A percentile compares a stretch with the other conserved stretches of the same genome.
These are phyloP conservation scores for Acer campestre DNA, from an alignment of 345 rosid species.

Conservation along the genomic window DNA sequence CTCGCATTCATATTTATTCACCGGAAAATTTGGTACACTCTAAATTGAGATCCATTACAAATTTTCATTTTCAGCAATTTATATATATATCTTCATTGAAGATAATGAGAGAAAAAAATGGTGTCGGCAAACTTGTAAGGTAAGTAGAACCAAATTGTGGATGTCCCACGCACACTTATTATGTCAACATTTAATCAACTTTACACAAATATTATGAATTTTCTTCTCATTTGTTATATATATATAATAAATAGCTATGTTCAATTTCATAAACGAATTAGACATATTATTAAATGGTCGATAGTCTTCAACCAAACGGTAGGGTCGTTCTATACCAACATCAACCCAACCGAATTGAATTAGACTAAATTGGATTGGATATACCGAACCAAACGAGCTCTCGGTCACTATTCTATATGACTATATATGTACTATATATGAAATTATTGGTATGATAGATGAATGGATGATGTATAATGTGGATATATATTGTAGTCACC, in stretches of 20 bases:
- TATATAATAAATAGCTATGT: no score
- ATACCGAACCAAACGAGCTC: background rate
- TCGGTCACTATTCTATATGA: no score
- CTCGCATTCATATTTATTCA: constrained; percentile 7
- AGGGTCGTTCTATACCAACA: background rate
- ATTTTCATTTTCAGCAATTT: background rate
- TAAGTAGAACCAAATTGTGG: constrained; percentile 11
- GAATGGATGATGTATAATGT: background rate
- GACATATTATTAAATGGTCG: background rate
- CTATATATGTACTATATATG: background rate
- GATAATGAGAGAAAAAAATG: constrained; percentile 9
- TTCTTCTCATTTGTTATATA: background rate
- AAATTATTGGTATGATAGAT: constrained; percentile 10
- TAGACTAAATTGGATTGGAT: background rate
- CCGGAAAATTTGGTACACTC: constrained; percentile 10
- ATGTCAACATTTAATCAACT: constrained; percentile 1
- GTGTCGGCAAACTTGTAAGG: constrained; percentile 17
- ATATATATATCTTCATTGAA: background rate
- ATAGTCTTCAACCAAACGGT: constrained; percentile 2
- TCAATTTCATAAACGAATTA: background rate
- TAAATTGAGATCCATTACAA: background rate
- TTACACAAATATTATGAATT: background rate
- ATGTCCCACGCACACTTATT: constrained; percentile 16
- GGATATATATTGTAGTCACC: constrained; percentile 7
- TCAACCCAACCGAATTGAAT: background rate